A percentile compares a stretch with the other conserved stretches of the same genome.
Evolutionary conservation across 306 rosid species (phyloP).

Genomic region (Sicyos edulis): DNA sequence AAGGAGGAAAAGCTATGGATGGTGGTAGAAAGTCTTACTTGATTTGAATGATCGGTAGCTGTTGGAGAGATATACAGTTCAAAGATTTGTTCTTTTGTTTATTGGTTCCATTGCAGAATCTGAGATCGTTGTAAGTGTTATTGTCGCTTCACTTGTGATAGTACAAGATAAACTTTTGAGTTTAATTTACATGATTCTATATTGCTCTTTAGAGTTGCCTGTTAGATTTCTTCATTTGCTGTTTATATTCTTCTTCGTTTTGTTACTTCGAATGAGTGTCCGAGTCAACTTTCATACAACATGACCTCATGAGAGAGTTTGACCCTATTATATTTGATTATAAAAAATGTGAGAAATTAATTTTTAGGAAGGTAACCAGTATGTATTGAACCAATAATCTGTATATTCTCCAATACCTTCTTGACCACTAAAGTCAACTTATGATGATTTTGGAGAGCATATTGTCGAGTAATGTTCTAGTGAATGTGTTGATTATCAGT

Average conservation of each 20-base stretch:
- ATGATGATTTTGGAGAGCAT: too few species aligned
- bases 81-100: slow-evolving; percentile 2
- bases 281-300: too few species aligned
- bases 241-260: not conserved
- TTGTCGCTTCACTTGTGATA: not conserved
- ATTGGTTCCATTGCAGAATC: not conserved
- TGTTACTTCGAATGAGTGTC: too few species aligned
- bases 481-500: not conserved
- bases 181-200: not conserved
- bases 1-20: slow-evolving; percentile 33
- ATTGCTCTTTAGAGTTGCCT: not conserved
- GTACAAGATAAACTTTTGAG: not conserved
- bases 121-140: slow-evolving; percentile 11
- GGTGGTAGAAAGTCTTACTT: slow-evolving; percentile 41
- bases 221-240: not conserved
- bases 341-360: too few species aligned
- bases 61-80: not conserved
- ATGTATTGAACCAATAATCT: too few species aligned
- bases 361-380: too few species aligned
- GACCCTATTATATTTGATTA: too few species aligned
- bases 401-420: too few species aligned
- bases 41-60: slow-evolving; percentile 19
- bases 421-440: too few species aligned
- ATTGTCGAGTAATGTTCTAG: not conserved
- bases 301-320: too few species aligned